These are phyloP conservation scores for Trichophyton benhamiae DNA, from an alignment of 2,329 filamentous ascomycete species.

Conservation along the genomic window DNA sequence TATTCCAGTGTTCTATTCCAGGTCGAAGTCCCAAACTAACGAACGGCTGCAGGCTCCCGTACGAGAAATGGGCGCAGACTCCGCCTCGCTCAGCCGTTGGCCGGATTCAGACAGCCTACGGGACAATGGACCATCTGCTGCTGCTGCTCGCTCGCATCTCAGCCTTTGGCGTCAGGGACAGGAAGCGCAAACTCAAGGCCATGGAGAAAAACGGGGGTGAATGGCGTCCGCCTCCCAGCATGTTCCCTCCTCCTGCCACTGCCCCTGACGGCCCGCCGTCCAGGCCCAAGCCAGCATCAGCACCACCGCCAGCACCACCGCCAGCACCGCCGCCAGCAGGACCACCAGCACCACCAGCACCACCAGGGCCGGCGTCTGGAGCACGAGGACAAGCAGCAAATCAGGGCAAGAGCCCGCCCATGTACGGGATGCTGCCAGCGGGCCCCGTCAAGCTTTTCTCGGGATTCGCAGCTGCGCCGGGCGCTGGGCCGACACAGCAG, in stretches of 20 bases:
- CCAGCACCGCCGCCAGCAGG: too few species aligned
- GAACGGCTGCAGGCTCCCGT: conserved; percentile 53
- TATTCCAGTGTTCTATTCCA: too few species aligned
- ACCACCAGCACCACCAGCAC: too few species aligned
- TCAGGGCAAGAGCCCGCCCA: conserved; percentile 23
- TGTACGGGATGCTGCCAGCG: conserved; percentile 39
- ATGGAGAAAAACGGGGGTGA: conserved; percentile 47
- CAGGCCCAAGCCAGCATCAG: conserved; percentile 10
- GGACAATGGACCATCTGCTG: conserved; percentile 77
- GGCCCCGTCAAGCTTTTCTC: conserved; percentile 34
- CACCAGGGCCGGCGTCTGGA: too few species aligned
- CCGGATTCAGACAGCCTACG: conserved; percentile 65
- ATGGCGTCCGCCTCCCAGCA: conserved; percentile 43
- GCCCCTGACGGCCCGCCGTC: conserved; percentile 4
- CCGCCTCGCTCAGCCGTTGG: conserved; percentile 73
- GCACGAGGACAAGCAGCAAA: background rate
- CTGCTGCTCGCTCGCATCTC: conserved; percentile 68
- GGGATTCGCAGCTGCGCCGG: conserved; percentile 34
- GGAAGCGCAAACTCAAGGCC: conserved; percentile 61
- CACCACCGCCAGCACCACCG: background rate
- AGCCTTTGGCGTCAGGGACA: conserved; percentile 65
- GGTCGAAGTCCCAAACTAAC: too few species aligned
- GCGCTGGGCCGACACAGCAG: too few species aligned
- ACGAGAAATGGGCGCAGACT: conserved; percentile 70
- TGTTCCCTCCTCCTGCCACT: conserved; percentile 25